Conservation (phyloP, 2,329 filamentous ascomycete genomes). For the Paecilomyces variotii region DNA sequence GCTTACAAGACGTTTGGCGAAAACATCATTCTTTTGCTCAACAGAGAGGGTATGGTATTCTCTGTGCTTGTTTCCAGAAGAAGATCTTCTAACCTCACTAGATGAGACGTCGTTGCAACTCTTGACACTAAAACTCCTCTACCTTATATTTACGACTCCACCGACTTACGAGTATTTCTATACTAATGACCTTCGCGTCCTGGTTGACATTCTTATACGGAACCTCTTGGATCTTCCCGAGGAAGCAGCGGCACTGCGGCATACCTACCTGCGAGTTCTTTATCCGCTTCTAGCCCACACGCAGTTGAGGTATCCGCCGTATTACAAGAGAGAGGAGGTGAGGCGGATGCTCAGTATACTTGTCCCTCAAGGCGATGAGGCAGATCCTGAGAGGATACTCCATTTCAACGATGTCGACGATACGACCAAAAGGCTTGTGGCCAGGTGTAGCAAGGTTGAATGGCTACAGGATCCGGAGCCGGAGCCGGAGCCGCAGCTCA, state of each 20-base stretch:
- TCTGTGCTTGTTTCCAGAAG: not conserved
- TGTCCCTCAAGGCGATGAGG: constrained; percentile 47
- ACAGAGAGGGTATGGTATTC: constrained; percentile 60
- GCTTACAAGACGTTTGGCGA: constrained; percentile 91
- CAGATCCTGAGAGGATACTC: constrained; percentile 37
- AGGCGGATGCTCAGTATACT: constrained; percentile 67
- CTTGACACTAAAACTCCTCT: constrained; percentile 91
- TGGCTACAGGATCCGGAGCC: constrained; percentile 34
- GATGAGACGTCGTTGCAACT: constrained; percentile 87
- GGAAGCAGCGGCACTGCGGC: constrained; percentile 63
- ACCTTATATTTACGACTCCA: constrained; percentile 86
- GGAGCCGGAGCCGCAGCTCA: constrained; percentile 12
- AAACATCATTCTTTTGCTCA: constrained; percentile 90
- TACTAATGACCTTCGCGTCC: constrained; percentile 88
- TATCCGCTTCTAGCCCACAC: constrained; percentile 87
- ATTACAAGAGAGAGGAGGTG: constrained; percentile 88
- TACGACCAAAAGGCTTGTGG: constrained; percentile 40
- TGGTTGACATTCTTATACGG: constrained; percentile 91
- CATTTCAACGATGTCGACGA: constrained; percentile 45
- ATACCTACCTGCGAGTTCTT: constrained; percentile 90
- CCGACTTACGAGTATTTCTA: constrained; percentile 97
- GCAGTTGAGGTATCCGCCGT: constrained; percentile 73
- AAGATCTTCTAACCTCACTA: constrained; percentile 17
- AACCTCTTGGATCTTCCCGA: constrained; percentile 94
- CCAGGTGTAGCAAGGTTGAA: constrained; percentile 38